phyloP scores from a whole-genome alignment of 805 yeast genomes.

The Pichia eremophila region DNA sequence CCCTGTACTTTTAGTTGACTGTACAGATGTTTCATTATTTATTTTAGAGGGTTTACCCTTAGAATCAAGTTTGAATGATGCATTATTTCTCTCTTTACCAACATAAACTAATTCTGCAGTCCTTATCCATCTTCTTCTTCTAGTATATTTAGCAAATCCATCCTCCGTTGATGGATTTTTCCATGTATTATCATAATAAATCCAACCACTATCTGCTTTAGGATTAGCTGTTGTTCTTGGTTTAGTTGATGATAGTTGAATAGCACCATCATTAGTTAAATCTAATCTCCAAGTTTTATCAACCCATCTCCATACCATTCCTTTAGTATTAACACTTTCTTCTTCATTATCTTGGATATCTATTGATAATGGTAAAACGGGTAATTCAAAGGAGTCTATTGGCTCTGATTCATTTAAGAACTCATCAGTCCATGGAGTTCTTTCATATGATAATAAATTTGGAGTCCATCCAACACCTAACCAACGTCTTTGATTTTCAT shows the following conservation, averaged over 20 bases:
- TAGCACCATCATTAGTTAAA: slow-evolving; percentile 77
- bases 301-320: slow-evolving; percentile 90
- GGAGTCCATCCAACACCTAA: slow-evolving; percentile 97
- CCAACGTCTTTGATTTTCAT: slow-evolving; percentile 96
- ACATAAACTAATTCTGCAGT: slow-evolving; percentile 72
- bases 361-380: slow-evolving; percentile 38
- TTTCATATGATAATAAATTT: slow-evolving; percentile 80
- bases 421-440: slow-evolving; percentile 97
- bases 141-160: slow-evolving; percentile 79
- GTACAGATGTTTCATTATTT: background rate
- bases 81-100: background rate
- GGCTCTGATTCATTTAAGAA: slow-evolving; percentile 77
- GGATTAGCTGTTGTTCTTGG: slow-evolving; percentile 62
- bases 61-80: background rate
- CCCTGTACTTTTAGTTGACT: background rate
- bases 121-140: slow-evolving; percentile 93
- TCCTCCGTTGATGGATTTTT: slow-evolving; percentile 82
- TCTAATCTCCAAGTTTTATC: slow-evolving; percentile 90
- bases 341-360: slow-evolving; percentile 30
- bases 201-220: slow-evolving; percentile 70
- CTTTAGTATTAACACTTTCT: slow-evolving; percentile 26
- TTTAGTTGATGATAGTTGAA: slow-evolving; percentile 57
- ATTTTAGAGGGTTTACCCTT: background rate
- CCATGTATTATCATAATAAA: slow-evolving; percentile 92
- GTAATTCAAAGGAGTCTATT: slow-evolving; percentile 70